Percentiles rank a stretch among this genome's conserved stretches.
Evolutionary conservation across 1,139 yeast genomes (phyloP).

Genomic region (Lodderomyces beijingensis): DNA sequence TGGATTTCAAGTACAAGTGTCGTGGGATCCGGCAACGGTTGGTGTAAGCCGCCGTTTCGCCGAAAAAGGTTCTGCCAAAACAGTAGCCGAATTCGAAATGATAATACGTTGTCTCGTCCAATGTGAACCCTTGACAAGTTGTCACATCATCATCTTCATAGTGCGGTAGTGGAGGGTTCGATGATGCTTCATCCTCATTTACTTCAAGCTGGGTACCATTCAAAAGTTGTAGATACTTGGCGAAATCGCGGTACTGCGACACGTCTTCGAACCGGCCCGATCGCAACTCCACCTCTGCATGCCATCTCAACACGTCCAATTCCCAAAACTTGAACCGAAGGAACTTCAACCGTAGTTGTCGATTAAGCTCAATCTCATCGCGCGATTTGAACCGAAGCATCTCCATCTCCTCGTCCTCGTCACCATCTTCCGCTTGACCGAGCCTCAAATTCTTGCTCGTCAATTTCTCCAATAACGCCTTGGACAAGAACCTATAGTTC

Average conservation of each 20-base stretch:
- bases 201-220: background rate
- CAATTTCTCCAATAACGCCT: constrained; percentile 4
- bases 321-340: constrained; percentile 11
- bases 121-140: constrained; percentile 7
- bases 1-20: constrained; percentile 11
- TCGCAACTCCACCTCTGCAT: constrained; percentile 5
- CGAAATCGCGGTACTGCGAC: constrained; percentile 1
- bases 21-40: constrained; percentile 7
- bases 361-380: constrained; percentile 7
- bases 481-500: constrained; percentile 10
- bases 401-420: background rate
- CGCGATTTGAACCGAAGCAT: constrained; percentile 5
- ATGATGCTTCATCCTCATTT: constrained; percentile 1
- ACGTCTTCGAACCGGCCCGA: constrained; percentile 2
- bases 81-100: constrained; percentile 3
- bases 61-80: constrained; percentile 4
- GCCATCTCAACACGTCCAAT: constrained; percentile 4
- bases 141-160: constrained; percentile 7
- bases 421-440: background rate
- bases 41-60: constrained; percentile 2
- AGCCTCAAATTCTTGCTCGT: constrained; percentile 2
- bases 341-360: constrained; percentile 8
- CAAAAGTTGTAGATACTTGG: constrained; percentile 1
- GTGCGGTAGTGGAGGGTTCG: constrained; percentile 6
- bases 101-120: constrained; percentile 3